Evolutionary conservation across 1,139 yeast species (phyloP).

Genomic region (Nakaseomyces nivariensis): DNA sequence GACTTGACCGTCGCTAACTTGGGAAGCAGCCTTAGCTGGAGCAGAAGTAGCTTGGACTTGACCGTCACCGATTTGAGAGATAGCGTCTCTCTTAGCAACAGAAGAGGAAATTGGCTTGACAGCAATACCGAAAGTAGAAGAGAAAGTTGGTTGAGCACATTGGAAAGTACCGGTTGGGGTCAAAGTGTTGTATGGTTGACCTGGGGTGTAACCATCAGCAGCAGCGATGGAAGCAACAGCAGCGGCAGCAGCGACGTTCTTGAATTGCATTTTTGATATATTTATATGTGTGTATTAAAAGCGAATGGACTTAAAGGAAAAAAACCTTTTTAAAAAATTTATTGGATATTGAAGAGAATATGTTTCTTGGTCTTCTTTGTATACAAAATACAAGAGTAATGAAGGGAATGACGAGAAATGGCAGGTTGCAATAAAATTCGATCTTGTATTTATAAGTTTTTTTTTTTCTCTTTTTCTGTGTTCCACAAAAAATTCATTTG

Average conservation of each 20-base stretch:
- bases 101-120: constrained; percentile 19
- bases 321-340: not conserved
- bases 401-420: not conserved
- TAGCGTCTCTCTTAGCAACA: constrained; percentile 14
- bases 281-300: not conserved
- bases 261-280: constrained; percentile 22
- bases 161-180: constrained; percentile 31
- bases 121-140: constrained; percentile 40
- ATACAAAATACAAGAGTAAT: not conserved
- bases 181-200: constrained; percentile 31
- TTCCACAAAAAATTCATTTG: not conserved
- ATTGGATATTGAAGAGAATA: not conserved
- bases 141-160: constrained; percentile 36
- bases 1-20: constrained; percentile 55
- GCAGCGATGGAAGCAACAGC: constrained; percentile 25
- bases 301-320: not conserved
- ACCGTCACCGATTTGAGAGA: constrained; percentile 15
- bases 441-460: constrained; percentile 2
- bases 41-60: constrained; percentile 14
- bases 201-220: constrained; percentile 28
- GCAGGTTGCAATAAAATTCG: not conserved
- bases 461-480: not conserved
- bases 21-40: constrained; percentile 33
- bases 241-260: constrained; percentile 19
- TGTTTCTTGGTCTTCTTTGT: not conserved